Evolutionary conservation across 306 rosid species (phyloP).

Genomic region (Quercus bicolor): DNA sequence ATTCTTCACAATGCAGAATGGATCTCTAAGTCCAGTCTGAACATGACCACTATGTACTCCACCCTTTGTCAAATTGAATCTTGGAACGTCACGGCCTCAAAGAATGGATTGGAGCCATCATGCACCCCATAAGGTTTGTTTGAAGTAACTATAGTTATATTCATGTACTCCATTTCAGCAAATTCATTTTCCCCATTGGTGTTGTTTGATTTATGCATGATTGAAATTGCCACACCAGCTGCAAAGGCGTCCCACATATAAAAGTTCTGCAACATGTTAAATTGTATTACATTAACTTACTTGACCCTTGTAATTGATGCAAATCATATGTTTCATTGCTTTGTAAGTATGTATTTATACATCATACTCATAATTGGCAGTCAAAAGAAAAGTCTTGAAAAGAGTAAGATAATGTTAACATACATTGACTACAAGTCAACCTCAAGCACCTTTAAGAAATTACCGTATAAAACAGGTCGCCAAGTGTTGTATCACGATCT

Average conservation of each 20-base stretch:
- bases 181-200: conserved; percentile 64
- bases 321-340: not conserved
- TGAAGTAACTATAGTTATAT: conserved; percentile 81
- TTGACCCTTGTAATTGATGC: not conserved
- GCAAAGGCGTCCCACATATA: conserved; percentile 92
- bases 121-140: conserved; percentile 77
- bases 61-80: conserved; percentile 49
- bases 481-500: conserved; percentile 74
- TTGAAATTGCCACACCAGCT: conserved; percentile 77
- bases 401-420: not conserved
- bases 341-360: too few relatives aligned
- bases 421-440: not conserved
- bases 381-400: not conserved
- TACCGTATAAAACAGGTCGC: conserved; percentile 61
- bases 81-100: conserved; percentile 53
- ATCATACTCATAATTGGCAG: not conserved
- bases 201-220: conserved; percentile 56
- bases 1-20: conserved; percentile 62
- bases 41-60: conserved; percentile 91
- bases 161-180: conserved; percentile 81
- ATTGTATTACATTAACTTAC: conserved; percentile 10
- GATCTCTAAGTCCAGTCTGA: conserved; percentile 75
- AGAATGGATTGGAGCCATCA: conserved; percentile 86
- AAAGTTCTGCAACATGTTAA: conserved; percentile 54
- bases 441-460: not conserved